Percentiles rank a stretch among this genome's conserved stretches.
phyloP scores from a whole-genome alignment of 768 basidiomycete genomes.

The Psilocybe azurescens region DNA sequence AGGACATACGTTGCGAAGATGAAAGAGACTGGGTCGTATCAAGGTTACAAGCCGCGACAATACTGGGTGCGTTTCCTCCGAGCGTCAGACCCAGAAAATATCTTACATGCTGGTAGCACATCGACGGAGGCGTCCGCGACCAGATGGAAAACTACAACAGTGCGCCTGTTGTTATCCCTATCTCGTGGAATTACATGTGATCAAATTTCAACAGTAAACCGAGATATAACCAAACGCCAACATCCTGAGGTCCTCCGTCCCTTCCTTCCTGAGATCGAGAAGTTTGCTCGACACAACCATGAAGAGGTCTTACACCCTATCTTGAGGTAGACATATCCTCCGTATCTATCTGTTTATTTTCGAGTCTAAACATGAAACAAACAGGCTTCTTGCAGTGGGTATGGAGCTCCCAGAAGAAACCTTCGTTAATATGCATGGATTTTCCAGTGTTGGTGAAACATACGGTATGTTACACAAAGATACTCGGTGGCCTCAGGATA shows the following conservation, averaged over 20 bases:
- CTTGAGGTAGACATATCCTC: slow-evolving; percentile 36
- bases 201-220: slow-evolving; percentile 46
- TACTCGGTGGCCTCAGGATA: background rate
- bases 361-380: background rate
- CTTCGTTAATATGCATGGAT: slow-evolving; percentile 52
- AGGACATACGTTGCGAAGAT: slow-evolving; percentile 39
- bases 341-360: background rate
- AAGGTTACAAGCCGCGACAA: slow-evolving; percentile 59
- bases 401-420: slow-evolving; percentile 60
- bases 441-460: slow-evolving; percentile 44
- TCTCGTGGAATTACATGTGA: background rate
- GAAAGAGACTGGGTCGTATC: slow-evolving; percentile 52
- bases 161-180: slow-evolving; percentile 29
- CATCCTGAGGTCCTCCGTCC: slow-evolving; percentile 58
- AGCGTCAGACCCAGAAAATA: background rate
- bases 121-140: slow-evolving; percentile 66
- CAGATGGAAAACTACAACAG: slow-evolving; percentile 70
- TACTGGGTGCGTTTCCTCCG: slow-evolving; percentile 51
- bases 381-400: slow-evolving; percentile 54
- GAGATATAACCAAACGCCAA: slow-evolving; percentile 46
- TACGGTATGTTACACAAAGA: slow-evolving; percentile 35
- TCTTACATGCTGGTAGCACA: slow-evolving; percentile 46
- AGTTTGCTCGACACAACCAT: slow-evolving; percentile 56
- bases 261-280: slow-evolving; percentile 56
- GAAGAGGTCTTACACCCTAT: slow-evolving; percentile 54